These are phyloP conservation scores for Phellopilus nigrolimitatus DNA, from an alignment of 1,284 basidiomycete species.

Conservation along the genomic window DNA sequence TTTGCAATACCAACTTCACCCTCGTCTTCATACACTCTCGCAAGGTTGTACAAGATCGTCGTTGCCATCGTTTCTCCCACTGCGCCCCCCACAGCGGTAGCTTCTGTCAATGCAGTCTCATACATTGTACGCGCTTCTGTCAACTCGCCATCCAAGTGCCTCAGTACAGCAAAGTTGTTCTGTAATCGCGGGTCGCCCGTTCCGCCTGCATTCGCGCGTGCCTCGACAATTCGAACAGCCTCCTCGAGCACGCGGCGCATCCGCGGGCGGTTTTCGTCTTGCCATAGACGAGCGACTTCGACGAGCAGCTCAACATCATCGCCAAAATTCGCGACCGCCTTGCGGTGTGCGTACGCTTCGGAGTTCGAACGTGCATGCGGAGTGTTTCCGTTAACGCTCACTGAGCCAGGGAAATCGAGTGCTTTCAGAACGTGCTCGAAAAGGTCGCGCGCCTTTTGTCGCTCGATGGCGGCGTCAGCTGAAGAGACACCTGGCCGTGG, in stretches of 20 bases:
- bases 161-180: slow-evolving; percentile 80
- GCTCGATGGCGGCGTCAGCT: slow-evolving; percentile 69
- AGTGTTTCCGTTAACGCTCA: slow-evolving; percentile 41
- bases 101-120: slow-evolving; percentile 61
- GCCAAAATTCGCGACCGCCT: slow-evolving; percentile 50
- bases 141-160: slow-evolving; percentile 67
- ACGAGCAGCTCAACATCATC: slow-evolving; percentile 81
- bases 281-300: slow-evolving; percentile 86
- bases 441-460: slow-evolving; percentile 69
- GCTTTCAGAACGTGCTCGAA: slow-evolving; percentile 73
- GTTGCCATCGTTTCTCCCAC: slow-evolving; percentile 69
- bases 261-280: slow-evolving; percentile 71
- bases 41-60: slow-evolving; percentile 85
- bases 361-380: slow-evolving; percentile 34
- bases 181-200: slow-evolving; percentile 61
- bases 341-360: slow-evolving; percentile 26
- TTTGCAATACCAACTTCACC: slow-evolving; percentile 68
- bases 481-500: slow-evolving; percentile 74
- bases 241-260: slow-evolving; percentile 70
- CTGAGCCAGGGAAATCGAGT: slow-evolving; percentile 40
- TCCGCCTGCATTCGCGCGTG: slow-evolving; percentile 41
- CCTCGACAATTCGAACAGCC: slow-evolving; percentile 59
- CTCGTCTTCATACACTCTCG: slow-evolving; percentile 80
- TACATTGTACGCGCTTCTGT: slow-evolving; percentile 56
- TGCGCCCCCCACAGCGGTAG: slow-evolving; percentile 43